Evolutionary conservation across 106 monocot species (phyloP), one percentile per base, ranked within the genome.

Genomic region (Dactylorhiza incarnata): DNA sequence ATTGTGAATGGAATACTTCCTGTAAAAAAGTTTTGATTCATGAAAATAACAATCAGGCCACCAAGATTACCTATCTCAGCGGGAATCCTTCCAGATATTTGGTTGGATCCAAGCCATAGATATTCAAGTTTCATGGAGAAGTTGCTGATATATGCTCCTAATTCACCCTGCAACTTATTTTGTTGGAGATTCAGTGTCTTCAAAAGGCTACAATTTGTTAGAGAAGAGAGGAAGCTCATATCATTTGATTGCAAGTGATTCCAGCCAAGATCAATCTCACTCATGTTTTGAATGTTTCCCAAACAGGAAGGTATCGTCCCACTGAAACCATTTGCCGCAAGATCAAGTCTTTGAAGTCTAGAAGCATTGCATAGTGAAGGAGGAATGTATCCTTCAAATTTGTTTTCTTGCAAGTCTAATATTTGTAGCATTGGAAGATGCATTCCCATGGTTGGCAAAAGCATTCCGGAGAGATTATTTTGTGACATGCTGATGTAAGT

Each of bases 371-470:
- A 13, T 19, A 87, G 15, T 0, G 83, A 83, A 17, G 20, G 3
- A 16, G 84, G 87, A 70, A 89, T 86, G 2, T 68, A 20, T 5
- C 89, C 89, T 14, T 79, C 50, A 0, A 89, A 74, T 2, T 48
- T 49, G 74, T 89, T 89, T 8, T 13, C 11, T n/a, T 56, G 29
- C 53, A 84, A 37, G 49, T 22, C 1, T 6, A 89, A 55, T 0
- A 5, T 26, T 6, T 43, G 23, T 45, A 88, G 80, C 4, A 45
- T 58, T 5, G 88, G 85, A 25, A 88, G 83, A 11, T 23, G 48
- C 29, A 49, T 3, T 20, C 83, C 83, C 0, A 85, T 59, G 5
- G 72, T 45, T 0, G 22, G 46, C 5, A 80, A 83, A 51, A 85
- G 78, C 0, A 5, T 61, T 52, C 88, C 83, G 49, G 48, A 66